Conservation (phyloP, 305 asterid species). For the Rubia balearica region DNA sequence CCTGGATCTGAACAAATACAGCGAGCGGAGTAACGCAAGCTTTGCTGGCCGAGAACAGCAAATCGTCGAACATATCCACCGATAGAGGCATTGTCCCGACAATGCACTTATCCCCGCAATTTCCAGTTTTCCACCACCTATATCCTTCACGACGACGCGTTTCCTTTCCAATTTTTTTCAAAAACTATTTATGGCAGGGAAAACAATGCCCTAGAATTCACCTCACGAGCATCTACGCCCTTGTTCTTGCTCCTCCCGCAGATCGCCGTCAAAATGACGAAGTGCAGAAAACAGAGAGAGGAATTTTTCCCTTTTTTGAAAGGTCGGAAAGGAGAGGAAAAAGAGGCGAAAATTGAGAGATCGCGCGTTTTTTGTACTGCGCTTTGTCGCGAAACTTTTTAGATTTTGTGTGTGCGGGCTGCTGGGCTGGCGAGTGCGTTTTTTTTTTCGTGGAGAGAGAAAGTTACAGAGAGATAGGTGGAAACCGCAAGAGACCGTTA, state of each 20-base stretch:
- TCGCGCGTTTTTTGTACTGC: constrained; percentile 48
- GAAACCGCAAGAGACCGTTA: constrained; percentile 14
- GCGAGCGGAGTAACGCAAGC: constrained; percentile 65
- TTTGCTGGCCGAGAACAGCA: constrained; percentile 67
- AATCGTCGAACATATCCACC: constrained; percentile 46
- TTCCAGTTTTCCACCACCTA: neutral
- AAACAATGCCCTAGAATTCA: constrained; percentile 20
- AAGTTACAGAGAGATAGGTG: neutral
- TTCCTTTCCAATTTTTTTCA: too few species aligned
- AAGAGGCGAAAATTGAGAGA: constrained; percentile 23
- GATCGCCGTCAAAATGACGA: constrained; percentile 36
- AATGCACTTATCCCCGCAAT: constrained; percentile 9
- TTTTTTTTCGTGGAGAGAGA: neutral
- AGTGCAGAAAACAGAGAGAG: constrained; percentile 16
- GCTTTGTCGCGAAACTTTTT: neutral
- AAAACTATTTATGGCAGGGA: constrained; percentile 23
- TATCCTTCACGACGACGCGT: neutral
- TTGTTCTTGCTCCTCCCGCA: constrained; percentile 17
- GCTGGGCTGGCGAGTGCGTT: neutral
- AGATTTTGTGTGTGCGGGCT: neutral
- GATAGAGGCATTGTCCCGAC: constrained; percentile 27
- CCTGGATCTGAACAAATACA: constrained; percentile 89
- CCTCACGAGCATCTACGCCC: neutral
- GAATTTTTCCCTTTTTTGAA: neutral
- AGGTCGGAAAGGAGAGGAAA: constrained; percentile 13